Conservation (phyloP, 2,329 filamentous ascomycete genomes). For the Fusarium luffae region DNA sequence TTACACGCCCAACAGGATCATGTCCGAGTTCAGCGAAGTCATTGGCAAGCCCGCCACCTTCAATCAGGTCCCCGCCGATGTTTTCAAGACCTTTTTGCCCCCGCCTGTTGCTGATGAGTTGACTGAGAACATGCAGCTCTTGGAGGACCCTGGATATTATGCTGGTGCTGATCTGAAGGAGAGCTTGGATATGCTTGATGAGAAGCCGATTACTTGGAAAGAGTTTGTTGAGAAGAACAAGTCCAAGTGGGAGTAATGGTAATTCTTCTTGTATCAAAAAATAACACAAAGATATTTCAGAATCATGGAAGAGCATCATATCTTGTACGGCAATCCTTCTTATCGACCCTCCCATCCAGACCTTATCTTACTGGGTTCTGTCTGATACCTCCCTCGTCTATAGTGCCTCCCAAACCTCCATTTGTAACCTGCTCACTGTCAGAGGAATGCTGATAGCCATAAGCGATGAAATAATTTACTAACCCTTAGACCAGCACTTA, state of each 20-base stretch:
- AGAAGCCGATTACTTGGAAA: slow-evolving; percentile 54
- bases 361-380: fast-evolving
- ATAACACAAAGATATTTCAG: fast-evolving
- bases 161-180: slow-evolving; percentile 49
- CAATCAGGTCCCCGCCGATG: slow-evolving; percentile 48
- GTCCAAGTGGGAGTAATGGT: slow-evolving; percentile 42
- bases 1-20: slow-evolving; percentile 47
- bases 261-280: fast-evolving
- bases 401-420: too few relatives aligned
- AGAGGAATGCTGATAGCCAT: too few relatives aligned
- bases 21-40: slow-evolving; percentile 51
- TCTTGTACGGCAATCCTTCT: too few relatives aligned
- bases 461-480: fast-evolving
- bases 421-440: too few relatives aligned
- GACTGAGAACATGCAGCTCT: slow-evolving; percentile 56
- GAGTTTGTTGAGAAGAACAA: slow-evolving; percentile 50
- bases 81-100: slow-evolving; percentile 52
- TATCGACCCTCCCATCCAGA: too few relatives aligned
- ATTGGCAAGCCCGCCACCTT: slow-evolving; percentile 49
- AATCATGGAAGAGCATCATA: neutral
- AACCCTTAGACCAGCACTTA: too few relatives aligned
- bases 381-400: too few relatives aligned
- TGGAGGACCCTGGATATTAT: slow-evolving; percentile 57
- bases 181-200: slow-evolving; percentile 49
- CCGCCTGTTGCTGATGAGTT: slow-evolving; percentile 49